Evolutionary conservation across 768 basidiomycete species (phyloP).

Genomic region (Clitopilus passeckerianus): DNA sequence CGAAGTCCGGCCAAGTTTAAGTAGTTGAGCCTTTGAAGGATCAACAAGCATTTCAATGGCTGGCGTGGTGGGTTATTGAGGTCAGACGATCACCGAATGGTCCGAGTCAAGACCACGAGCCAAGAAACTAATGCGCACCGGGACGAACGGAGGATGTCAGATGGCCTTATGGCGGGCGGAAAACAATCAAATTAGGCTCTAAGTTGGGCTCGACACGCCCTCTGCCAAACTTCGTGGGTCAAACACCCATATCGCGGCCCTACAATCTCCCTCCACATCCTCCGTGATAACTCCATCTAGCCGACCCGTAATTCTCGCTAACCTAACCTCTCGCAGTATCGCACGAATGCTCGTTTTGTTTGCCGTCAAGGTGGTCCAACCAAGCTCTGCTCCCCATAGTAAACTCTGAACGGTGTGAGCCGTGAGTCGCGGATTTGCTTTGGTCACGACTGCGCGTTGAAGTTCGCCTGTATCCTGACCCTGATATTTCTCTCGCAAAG

Average conservation of each 20-base stretch:
- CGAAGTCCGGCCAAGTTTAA: too few species aligned
- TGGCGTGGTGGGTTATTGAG: too few species aligned
- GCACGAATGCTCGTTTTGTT: constrained; percentile 76
- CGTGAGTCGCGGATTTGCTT: constrained; percentile 57
- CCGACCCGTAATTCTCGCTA: constrained; percentile 25
- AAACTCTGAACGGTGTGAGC: constrained; percentile 75
- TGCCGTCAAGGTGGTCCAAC: constrained; percentile 87
- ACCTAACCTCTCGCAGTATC: constrained; percentile 63
- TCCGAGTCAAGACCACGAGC: not conserved
- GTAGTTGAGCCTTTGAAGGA: too few species aligned
- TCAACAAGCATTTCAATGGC: too few species aligned
- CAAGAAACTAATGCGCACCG: not conserved
- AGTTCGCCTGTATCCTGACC: constrained; percentile 27
- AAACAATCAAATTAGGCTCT: not conserved
- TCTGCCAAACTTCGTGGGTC: constrained; percentile 81
- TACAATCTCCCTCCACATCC: constrained; percentile 7
- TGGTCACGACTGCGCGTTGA: constrained; percentile 48
- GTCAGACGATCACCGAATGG: too few species aligned
- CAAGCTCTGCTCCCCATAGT: constrained; percentile 58
- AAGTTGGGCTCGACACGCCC: constrained; percentile 25
- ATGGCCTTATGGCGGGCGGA: not conserved
- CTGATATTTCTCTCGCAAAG: constrained; percentile 17
- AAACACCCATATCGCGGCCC: constrained; percentile 58
- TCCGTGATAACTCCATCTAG: constrained; percentile 20
- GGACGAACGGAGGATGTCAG: not conserved